These are phyloP conservation scores for Platismatia glauca DNA, from an alignment of 495 filamentous ascomycete genomes.

Conservation along the genomic window DNA sequence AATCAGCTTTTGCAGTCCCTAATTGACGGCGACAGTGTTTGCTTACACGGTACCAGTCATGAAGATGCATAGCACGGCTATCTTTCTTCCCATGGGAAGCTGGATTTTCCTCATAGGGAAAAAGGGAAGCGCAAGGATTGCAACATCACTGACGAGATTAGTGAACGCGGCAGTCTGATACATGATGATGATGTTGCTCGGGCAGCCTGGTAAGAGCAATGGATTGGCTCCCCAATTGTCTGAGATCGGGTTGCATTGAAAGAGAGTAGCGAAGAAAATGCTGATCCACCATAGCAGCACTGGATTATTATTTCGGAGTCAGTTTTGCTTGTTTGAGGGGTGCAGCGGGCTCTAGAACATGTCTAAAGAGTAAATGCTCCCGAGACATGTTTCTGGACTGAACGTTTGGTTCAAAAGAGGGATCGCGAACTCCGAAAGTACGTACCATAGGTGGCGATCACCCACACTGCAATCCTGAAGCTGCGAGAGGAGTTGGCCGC, in stretches of 20 bases:
- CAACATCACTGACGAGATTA: slow-evolving; percentile 37
- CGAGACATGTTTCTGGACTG: too few species aligned
- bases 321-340: too few species aligned
- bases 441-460: not conserved
- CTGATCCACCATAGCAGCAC: slow-evolving; percentile 11
- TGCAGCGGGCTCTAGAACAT: too few species aligned
- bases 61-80: slow-evolving; percentile 35
- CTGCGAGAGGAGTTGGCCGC: not conserved
- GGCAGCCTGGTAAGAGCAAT: slow-evolving; percentile 23
- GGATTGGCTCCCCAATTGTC: slow-evolving; percentile 31
- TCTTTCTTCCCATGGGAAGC: slow-evolving; percentile 31
- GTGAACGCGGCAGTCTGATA: slow-evolving; percentile 29
- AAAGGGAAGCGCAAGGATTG: slow-evolving; percentile 36
- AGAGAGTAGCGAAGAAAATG: slow-evolving; percentile 10
- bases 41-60: slow-evolving; percentile 34
- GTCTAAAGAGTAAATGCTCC: too few species aligned
- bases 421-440: too few species aligned
- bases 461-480: slow-evolving; percentile 5
- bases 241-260: slow-evolving; percentile 27
- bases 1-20: not conserved
- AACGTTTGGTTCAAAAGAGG: too few species aligned
- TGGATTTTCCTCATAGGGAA: slow-evolving; percentile 32
- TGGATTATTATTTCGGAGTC: too few species aligned
- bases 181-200: slow-evolving; percentile 24
- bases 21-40: not conserved